A percentile compares a stretch with the other conserved stretches of the same genome.
These are phyloP conservation scores for Rubia balearica DNA, from an alignment of 305 asterid genomes.

Conservation along the genomic window DNA sequence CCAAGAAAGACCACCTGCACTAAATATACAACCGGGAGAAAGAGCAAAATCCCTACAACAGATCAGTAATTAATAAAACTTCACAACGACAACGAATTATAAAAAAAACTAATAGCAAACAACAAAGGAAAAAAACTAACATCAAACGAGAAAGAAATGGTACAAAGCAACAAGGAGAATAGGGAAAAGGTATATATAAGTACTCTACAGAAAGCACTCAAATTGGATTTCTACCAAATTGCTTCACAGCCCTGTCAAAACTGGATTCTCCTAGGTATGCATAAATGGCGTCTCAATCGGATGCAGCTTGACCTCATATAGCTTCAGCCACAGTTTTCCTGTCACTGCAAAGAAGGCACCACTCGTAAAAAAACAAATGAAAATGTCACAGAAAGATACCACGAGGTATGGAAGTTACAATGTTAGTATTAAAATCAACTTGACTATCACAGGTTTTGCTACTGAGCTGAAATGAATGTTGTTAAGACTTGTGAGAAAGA, in stretches of 20 bases:
- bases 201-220: too few relatives aligned
- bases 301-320: conserved; percentile 32
- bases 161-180: too few relatives aligned
- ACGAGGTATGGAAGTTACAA: background rate
- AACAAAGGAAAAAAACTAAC: too few relatives aligned
- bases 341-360: conserved; percentile 23
- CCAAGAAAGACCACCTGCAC: conserved; percentile 54
- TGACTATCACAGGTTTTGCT: background rate
- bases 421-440: background rate
- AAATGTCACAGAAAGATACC: background rate
- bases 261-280: conserved; percentile 19
- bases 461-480: background rate
- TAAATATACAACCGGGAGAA: too few relatives aligned
- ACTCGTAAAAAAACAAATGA: background rate
- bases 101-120: too few relatives aligned
- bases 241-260: conserved; percentile 3
- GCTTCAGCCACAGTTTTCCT: conserved; percentile 37
- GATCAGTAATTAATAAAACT: too few relatives aligned
- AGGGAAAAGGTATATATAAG: too few relatives aligned
- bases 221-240: too few relatives aligned
- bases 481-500: background rate
- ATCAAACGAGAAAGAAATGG: too few relatives aligned
- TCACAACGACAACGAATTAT: too few relatives aligned
- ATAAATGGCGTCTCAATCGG: conserved; percentile 21
- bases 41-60: too few relatives aligned